Conservation (phyloP, 768 basidiomycete species). For the Ramaria rubella region DNA sequence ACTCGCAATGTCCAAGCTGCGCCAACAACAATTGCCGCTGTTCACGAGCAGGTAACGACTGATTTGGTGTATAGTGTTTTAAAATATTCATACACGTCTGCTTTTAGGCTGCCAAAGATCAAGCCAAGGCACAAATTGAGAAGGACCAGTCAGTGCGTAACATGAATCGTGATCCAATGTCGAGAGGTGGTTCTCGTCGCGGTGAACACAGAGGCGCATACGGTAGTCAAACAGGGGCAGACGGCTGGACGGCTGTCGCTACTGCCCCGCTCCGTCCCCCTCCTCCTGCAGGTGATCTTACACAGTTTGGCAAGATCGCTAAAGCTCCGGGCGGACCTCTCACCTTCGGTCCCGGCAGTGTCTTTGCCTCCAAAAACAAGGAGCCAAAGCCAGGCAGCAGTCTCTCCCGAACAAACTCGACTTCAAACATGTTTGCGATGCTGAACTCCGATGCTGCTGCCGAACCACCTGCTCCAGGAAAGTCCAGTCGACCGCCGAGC, state of each 20-base stretch:
- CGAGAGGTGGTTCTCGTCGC: constrained; percentile 84
- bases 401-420: constrained; percentile 73
- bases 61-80: not conserved
- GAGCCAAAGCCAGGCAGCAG: constrained; percentile 56
- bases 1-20: constrained; percentile 64
- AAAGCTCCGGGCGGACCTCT: constrained; percentile 50
- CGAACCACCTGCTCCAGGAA: constrained; percentile 30
- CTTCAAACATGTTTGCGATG: constrained; percentile 84
- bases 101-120: constrained; percentile 73
- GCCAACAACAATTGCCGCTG: constrained; percentile 81
- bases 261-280: constrained; percentile 44
- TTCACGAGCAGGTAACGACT: constrained; percentile 75
- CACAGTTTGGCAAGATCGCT: constrained; percentile 83
- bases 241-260: constrained; percentile 81
- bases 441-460: constrained; percentile 55
- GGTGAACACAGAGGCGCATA: constrained; percentile 61
- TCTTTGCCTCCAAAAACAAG: constrained; percentile 76
- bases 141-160: constrained; percentile 55
- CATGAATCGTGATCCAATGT: constrained; percentile 48
- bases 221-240: constrained; percentile 48
- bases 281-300: constrained; percentile 78
- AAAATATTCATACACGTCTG: not conserved
- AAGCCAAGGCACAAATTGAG: constrained; percentile 46
- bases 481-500: constrained; percentile 46
- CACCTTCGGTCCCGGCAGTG: constrained; percentile 78